Percentiles rank a stretch among this genome's conserved stretches.
These are phyloP conservation scores for Fagopyrum homotropicum DNA, from an alignment of 148 eudicot genomes.

Conservation along the genomic window DNA sequence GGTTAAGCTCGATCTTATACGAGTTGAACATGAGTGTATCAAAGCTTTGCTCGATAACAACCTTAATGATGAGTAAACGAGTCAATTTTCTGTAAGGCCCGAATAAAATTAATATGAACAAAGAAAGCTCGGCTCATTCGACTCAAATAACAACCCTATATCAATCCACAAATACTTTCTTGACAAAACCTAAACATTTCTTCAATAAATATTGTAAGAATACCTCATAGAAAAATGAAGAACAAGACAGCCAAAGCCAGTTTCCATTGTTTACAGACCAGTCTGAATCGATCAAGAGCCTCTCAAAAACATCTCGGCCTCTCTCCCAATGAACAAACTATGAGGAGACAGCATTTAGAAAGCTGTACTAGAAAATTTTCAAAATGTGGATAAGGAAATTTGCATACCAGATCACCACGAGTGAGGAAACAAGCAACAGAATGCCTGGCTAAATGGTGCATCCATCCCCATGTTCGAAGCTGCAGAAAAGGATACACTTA, in stretches of 20 bases:
- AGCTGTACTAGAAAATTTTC: neutral
- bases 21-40: too few species aligned
- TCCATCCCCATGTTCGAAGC: slow-evolving; percentile 97
- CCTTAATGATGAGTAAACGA: too few species aligned
- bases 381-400: slow-evolving; percentile 9
- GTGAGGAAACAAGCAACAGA: slow-evolving; percentile 92
- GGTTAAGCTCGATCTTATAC: too few species aligned
- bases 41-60: too few species aligned
- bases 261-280: slow-evolving; percentile 91
- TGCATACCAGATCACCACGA: slow-evolving; percentile 79
- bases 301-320: slow-evolving; percentile 91
- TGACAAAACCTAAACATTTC: neutral
- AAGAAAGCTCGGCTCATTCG: too few species aligned
- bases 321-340: slow-evolving; percentile 95
- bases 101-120: too few species aligned
- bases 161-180: too few species aligned
- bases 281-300: slow-evolving; percentile 85
- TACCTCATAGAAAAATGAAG: slow-evolving; percentile 91
- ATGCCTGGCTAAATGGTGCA: slow-evolving; percentile 96
- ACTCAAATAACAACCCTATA: too few species aligned
- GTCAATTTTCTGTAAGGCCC: too few species aligned
- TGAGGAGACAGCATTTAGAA: neutral
- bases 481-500: slow-evolving; percentile 18
- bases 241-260: slow-evolving; percentile 96
- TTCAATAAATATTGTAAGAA: neutral